A percentile compares a stretch with the other conserved stretches of the same genome.
Conservation (phyloP, 2,329 filamentous ascomycete species). For the Exophiala lecanii-corni region DNA sequence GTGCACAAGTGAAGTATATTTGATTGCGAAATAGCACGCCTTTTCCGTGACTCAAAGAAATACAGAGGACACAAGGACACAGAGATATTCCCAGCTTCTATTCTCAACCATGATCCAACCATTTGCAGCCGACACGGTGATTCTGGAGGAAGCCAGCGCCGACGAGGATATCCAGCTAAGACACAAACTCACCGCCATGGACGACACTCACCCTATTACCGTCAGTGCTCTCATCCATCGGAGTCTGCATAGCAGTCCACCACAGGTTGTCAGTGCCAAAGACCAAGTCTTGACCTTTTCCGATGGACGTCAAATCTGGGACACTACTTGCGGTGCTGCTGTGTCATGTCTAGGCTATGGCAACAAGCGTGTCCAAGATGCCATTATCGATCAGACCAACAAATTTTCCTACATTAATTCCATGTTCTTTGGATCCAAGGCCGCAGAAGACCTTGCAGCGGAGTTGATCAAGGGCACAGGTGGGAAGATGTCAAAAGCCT, state of each 20-base stretch:
- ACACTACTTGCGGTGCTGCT: constrained; percentile 68
- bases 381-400: constrained; percentile 56
- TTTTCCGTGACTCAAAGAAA: background rate
- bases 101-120: background rate
- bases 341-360: constrained; percentile 68
- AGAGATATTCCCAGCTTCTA: background rate
- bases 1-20: no score
- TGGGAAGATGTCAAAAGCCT: constrained; percentile 51
- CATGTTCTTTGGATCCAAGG: constrained; percentile 52
- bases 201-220: background rate
- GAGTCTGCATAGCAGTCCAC: background rate
- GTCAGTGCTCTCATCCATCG: background rate
- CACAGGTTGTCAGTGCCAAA: constrained; percentile 42
- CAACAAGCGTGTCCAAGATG: constrained; percentile 55
- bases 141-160: background rate
- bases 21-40: no score
- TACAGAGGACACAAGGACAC: background rate
- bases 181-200: background rate
- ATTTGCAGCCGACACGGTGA: background rate
- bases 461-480: constrained; percentile 49
- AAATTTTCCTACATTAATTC: constrained; percentile 57
- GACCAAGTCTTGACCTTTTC: constrained; percentile 49
- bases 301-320: constrained; percentile 59
- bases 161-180: background rate
- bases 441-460: constrained; percentile 50